Evolutionary conservation across 495 filamentous ascomycete species (phyloP).

Genomic region (Penicillium malachiteum): DNA sequence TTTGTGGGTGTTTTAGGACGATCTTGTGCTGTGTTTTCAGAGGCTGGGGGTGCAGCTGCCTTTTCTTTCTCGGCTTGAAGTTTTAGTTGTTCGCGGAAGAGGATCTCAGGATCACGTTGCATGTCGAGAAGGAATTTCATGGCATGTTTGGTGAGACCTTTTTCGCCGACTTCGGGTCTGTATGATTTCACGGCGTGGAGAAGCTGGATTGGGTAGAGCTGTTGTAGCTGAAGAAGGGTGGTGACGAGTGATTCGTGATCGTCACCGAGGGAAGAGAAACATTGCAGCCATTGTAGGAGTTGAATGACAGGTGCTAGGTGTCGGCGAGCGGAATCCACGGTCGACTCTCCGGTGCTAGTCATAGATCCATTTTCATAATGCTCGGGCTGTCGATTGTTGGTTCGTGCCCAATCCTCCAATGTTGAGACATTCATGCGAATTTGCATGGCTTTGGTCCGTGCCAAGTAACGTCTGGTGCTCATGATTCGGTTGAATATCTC

Average conservation of each 20-base stretch:
- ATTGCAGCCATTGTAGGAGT: conserved; percentile 95
- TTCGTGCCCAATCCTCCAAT: conserved; percentile 92
- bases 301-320: conserved; percentile 92
- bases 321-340: conserved; percentile 73
- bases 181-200: conserved; percentile 92
- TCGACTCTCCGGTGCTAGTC: conserved; percentile 80
- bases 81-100: conserved; percentile 37
- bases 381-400: conserved; percentile 91
- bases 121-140: conserved; percentile 81
- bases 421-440: conserved; percentile 98
- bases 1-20: conserved; percentile 47
- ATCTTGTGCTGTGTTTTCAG: conserved; percentile 22
- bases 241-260: conserved; percentile 83
- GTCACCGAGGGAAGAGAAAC: conserved; percentile 93
- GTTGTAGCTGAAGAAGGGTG: conserved; percentile 83
- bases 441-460: conserved; percentile 98
- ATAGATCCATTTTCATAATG: conserved; percentile 93
- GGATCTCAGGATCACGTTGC: conserved; percentile 61
- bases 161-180: conserved; percentile 91
- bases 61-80: conserved; percentile 33
- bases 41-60: conserved; percentile 19
- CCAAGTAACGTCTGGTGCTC: conserved; percentile 90
- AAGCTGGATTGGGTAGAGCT: conserved; percentile 82
- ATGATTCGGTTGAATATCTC: conserved; percentile 98
- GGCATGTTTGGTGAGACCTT: conserved; percentile 78